A percentile compares a stretch with the other conserved stretches of the same genome.
Conservation (phyloP, 2,329 filamentous ascomycete species). For the Penicillium rolfsii region DNA sequence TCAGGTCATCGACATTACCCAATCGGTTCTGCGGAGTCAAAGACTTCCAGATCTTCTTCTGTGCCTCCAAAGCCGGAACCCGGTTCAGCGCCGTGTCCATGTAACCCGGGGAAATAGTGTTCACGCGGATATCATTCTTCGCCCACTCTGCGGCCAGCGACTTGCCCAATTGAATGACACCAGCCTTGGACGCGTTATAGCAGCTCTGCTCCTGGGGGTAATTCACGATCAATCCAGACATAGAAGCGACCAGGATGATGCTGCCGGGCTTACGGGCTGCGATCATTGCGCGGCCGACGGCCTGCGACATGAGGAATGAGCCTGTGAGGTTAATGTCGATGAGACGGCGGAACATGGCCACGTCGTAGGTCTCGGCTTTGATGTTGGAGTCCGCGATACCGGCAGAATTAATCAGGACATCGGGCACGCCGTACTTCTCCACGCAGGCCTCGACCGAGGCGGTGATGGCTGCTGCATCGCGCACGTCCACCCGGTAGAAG, state of each 20-base stretch:
- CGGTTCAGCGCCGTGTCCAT: conserved; percentile 52
- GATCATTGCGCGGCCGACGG: conserved; percentile 8
- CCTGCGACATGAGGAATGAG: conserved; percentile 12
- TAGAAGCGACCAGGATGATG: conserved; percentile 72
- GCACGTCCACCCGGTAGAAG: conserved; percentile 9
- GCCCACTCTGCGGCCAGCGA: conserved; percentile 79
- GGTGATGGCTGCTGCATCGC: conserved; percentile 8
- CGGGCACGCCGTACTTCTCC: conserved; percentile 11
- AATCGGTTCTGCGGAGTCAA: conserved; percentile 77
- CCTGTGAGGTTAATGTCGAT: conserved; percentile 13
- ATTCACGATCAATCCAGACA: conserved; percentile 72
- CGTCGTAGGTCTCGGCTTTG: conserved; percentile 12
- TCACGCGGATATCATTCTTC: conserved; percentile 64
- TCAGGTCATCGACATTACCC: conserved; percentile 71
- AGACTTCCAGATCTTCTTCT: conserved; percentile 57
- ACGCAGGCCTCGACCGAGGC: conserved; percentile 10
- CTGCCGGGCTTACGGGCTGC: conserved; percentile 62
- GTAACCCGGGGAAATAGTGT: conserved; percentile 51
- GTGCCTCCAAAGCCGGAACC: conserved; percentile 61
- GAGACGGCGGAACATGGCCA: conserved; percentile 11
- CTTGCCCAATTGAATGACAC: conserved; percentile 76
- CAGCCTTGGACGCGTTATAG: conserved; percentile 84
- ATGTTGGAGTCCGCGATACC: conserved; percentile 13
- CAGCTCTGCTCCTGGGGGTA: conserved; percentile 71
- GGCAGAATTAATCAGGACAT: conserved; percentile 10